These are phyloP conservation scores for Bullera alba DNA, from an alignment of 768 basidiomycete species.

Conservation along the genomic window DNA sequence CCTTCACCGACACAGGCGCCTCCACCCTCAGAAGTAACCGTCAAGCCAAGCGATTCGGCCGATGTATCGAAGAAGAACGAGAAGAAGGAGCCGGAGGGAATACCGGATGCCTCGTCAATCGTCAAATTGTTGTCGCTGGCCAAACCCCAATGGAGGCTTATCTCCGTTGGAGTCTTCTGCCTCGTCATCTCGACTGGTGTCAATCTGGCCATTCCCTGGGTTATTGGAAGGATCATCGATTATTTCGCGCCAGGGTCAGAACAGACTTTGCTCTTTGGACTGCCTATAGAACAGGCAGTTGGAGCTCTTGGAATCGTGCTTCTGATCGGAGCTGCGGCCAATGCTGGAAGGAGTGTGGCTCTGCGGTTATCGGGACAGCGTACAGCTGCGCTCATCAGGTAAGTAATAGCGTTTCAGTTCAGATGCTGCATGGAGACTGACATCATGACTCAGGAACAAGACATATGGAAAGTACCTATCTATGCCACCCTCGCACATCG, in stretches of 20 bases:
- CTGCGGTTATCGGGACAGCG: slow-evolving; percentile 37
- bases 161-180: slow-evolving; percentile 29
- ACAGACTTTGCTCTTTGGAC: slow-evolving; percentile 29
- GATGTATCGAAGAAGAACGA: neutral
- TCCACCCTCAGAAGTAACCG: slow-evolving; percentile 4
- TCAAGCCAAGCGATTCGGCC: neutral
- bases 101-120: slow-evolving; percentile 32
- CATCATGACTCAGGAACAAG: slow-evolving; percentile 20
- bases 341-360: slow-evolving; percentile 33
- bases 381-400: slow-evolving; percentile 34
- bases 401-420: slow-evolving; percentile 2
- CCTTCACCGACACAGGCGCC: slow-evolving; percentile 3
- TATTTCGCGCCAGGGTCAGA: slow-evolving; percentile 40
- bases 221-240: slow-evolving; percentile 39
- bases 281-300: slow-evolving; percentile 36
- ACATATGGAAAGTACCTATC: slow-evolving; percentile 38
- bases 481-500: slow-evolving; percentile 39
- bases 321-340: slow-evolving; percentile 34
- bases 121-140: slow-evolving; percentile 34
- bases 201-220: slow-evolving; percentile 35
- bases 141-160: slow-evolving; percentile 35
- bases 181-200: slow-evolving; percentile 33
- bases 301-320: slow-evolving; percentile 19
- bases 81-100: slow-evolving; percentile 10
- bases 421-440: neutral